phyloP scores from a whole-genome alignment of 495 filamentous ascomycete genomes.

The Penicillium mononematosum region DNA sequence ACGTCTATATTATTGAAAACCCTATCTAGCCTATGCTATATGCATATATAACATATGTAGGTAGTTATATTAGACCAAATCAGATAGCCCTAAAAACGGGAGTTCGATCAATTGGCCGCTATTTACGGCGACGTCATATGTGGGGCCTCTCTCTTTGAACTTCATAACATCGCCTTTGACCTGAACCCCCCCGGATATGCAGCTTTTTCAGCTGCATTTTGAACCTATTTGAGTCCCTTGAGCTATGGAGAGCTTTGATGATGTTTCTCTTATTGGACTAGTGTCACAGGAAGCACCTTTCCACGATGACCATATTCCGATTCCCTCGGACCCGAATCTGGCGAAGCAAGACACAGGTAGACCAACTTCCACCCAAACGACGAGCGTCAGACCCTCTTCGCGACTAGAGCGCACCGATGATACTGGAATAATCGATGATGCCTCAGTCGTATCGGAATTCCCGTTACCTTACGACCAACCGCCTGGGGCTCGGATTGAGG shows the following conservation, averaged over 20 bases:
- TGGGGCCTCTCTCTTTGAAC: slow-evolving; percentile 6
- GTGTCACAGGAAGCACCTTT: slow-evolving; percentile 17
- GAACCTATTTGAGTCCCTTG: not conserved
- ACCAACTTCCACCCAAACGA: slow-evolving; percentile 10
- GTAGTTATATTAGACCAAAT: not conserved
- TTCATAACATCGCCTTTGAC: slow-evolving; percentile 3
- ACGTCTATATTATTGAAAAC: too few relatives aligned
- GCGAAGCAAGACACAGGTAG: slow-evolving; percentile 16
- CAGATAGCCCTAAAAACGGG: not conserved
- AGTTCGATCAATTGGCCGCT: not conserved
- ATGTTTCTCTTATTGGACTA: slow-evolving; percentile 29
- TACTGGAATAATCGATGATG: slow-evolving; percentile 18
- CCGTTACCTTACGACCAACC: slow-evolving; percentile 28
- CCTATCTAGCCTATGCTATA: too few relatives aligned
- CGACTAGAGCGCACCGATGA: slow-evolving; percentile 12
- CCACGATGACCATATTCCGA: slow-evolving; percentile 21
- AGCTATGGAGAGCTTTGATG: slow-evolving; percentile 44
- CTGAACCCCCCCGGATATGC: not conserved
- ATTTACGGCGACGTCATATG: slow-evolving; percentile 12
- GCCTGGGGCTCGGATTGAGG: slow-evolving; percentile 26
- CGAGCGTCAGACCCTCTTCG: not conserved
- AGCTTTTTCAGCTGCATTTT: not conserved
- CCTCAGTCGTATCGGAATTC: slow-evolving; percentile 23
- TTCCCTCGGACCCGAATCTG: not conserved
- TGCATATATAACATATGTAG: too few relatives aligned